Base-by-base conservation (phyloP, 192 early-diverging fungal species). In the Coemansia sp. region DNA sequence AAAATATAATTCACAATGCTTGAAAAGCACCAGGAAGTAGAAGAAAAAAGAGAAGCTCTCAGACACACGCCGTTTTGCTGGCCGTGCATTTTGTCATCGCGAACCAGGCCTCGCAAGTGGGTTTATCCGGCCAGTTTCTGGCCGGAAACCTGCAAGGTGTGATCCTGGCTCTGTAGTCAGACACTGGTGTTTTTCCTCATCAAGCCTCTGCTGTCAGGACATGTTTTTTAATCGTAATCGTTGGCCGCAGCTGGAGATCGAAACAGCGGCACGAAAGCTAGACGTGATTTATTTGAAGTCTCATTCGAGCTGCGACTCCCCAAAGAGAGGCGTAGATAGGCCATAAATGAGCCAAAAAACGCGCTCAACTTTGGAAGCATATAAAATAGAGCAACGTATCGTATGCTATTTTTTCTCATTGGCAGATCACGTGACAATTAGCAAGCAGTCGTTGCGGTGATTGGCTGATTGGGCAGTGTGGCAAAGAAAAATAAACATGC, bases 71-170 rank as follows among this genome's bases (percentile, higher is more conserved):
- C 65, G 56, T 51, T 52, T 57, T 13, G 58, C 36, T 21, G 72
- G 39, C 18, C 67, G 79, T 68, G 68, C 32, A 61, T n/a, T 56
- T 26, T 48, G 43, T 77, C 80, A 55, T 74, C 80, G 69, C 74
- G 80, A 77, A n/a, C 63, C 69, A 59, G 67, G 75, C 55, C 71
- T 67, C 61, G 65, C 66, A 47, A 68, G 75, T 68, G 72, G 80
- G 80, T 77, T 82, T 82, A 21, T 45, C 72, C 57, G 8, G 39
- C 57, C 54, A 52, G 39, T 56, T 22, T 6, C 41, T 55, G 61
- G 64, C 32, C 19, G 52, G 56, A 63, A 71, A 66, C 72, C 63
- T 66, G 51, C 68, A 51, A 68, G 72, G 40, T 70, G 62, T 40
- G 61, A 41, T 57, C 80, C 80, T 48, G 52, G 43, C 55, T 77